These are phyloP conservation scores for Neonectria magnoliae DNA, from an alignment of 2,329 filamentous ascomycete genomes.

Conservation along the genomic window DNA sequence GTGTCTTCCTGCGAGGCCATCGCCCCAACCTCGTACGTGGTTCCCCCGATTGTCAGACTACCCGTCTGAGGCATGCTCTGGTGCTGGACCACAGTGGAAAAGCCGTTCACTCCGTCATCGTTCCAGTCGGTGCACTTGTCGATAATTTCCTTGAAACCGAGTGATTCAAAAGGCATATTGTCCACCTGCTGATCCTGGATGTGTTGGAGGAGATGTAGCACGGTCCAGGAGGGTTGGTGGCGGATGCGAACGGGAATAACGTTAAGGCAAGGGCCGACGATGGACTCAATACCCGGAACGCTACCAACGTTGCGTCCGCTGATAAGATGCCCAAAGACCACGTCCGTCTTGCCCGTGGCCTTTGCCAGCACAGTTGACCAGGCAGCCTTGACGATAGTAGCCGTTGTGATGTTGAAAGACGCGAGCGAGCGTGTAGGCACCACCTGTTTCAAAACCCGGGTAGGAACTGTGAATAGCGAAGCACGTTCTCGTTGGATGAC, in stretches of 20 bases:
- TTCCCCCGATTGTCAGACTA: constrained; percentile 23
- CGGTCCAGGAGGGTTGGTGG: constrained; percentile 38
- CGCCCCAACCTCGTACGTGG: constrained; percentile 32
- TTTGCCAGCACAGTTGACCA: constrained; percentile 54
- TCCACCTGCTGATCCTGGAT: constrained; percentile 54
- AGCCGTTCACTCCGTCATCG: constrained; percentile 26
- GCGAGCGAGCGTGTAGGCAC: constrained; percentile 26
- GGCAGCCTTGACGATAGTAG: constrained; percentile 57
- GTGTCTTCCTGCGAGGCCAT: constrained; percentile 32
- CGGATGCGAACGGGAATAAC: constrained; percentile 27
- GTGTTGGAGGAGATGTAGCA: constrained; percentile 49
- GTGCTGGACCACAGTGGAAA: constrained; percentile 40
- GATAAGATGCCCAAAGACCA: constrained; percentile 33
- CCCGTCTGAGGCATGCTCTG: constrained; percentile 35
- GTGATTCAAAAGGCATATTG: constrained; percentile 37
- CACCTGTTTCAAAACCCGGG: constrained; percentile 2
- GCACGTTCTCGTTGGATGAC: constrained; percentile 1
- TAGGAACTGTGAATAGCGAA: constrained; percentile 15
- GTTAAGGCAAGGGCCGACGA: constrained; percentile 32
- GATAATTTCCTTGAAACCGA: constrained; percentile 41
- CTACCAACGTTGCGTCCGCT: constrained; percentile 24
- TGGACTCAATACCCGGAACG: constrained; percentile 22
- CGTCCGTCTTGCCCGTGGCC: constrained; percentile 45
- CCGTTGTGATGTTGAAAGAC: constrained; percentile 37
- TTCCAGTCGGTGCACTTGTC: constrained; percentile 37